These are phyloP conservation scores for Moniliella sp. DNA, from an alignment of 1,284 basidiomycete species.

Conservation along the genomic window DNA sequence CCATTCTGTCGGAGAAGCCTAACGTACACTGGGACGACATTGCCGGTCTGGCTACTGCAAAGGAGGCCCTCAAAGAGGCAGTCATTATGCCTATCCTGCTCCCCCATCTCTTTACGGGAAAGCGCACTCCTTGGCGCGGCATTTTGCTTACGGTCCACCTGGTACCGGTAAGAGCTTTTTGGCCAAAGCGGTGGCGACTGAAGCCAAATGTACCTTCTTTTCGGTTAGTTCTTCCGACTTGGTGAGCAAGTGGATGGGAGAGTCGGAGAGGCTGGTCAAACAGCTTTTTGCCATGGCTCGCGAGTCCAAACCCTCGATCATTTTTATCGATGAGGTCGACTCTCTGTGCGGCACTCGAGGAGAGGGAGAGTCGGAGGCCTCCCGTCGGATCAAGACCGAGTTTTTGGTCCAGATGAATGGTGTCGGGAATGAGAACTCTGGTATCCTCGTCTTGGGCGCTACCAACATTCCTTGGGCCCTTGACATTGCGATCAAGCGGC, in stretches of 20 bases:
- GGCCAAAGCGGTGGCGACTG: slow-evolving; percentile 92
- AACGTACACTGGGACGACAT: slow-evolving; percentile 97
- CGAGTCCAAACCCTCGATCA: slow-evolving; percentile 86
- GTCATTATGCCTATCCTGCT: slow-evolving; percentile 98
- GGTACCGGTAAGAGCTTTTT: slow-evolving; percentile 47
- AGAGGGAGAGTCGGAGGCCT: slow-evolving; percentile 87
- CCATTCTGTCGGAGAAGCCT: slow-evolving; percentile 78
- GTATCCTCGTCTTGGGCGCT: slow-evolving; percentile 90
- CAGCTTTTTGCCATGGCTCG: slow-evolving; percentile 89
- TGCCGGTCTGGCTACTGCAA: slow-evolving; percentile 76
- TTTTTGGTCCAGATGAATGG: slow-evolving; percentile 93
- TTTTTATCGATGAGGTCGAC: slow-evolving; percentile 96
- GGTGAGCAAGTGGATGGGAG: slow-evolving; percentile 98
- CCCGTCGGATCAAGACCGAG: slow-evolving; percentile 88
- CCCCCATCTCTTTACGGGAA: slow-evolving; percentile 89
- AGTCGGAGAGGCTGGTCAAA: slow-evolving; percentile 77
- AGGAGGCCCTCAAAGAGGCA: slow-evolving; percentile 87
- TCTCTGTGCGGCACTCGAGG: slow-evolving; percentile 81
- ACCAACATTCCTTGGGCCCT: slow-evolving; percentile 71
- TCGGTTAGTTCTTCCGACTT: slow-evolving; percentile 82
- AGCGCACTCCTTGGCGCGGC: slow-evolving; percentile 85
- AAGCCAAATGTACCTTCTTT: slow-evolving; percentile 93
- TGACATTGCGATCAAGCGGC: slow-evolving; percentile 88
- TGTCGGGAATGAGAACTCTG: slow-evolving; percentile 77
- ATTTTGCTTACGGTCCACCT: slow-evolving; percentile 73